These are phyloP conservation scores for Mycena filopes DNA, from an alignment of 768 basidiomycete species.

Conservation along the genomic window DNA sequence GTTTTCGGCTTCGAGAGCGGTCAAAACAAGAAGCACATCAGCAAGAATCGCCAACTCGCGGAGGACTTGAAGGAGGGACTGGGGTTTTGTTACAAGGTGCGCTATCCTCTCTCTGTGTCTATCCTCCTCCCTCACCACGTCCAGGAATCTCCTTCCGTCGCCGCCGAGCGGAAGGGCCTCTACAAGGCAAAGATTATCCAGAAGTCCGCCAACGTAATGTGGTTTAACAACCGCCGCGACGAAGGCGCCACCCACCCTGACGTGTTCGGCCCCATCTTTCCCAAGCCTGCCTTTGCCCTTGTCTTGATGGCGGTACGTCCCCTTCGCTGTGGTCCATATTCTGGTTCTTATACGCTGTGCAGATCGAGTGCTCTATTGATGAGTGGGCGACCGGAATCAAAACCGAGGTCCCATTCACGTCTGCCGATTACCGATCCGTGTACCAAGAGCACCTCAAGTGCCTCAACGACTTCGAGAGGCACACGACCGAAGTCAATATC, in stretches of 20 bases:
- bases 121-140: background rate
- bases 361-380: background rate
- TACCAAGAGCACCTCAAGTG: slow-evolving; percentile 27
- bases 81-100: slow-evolving; percentile 35
- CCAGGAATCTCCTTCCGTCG: background rate
- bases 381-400: too few relatives aligned
- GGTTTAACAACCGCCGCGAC: too few relatives aligned
- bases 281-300: too few relatives aligned
- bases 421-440: slow-evolving; percentile 29
- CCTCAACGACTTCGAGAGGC: slow-evolving; percentile 16
- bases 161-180: slow-evolving; percentile 25
- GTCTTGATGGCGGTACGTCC: slow-evolving; percentile 29
- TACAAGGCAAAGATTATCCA: too few relatives aligned
- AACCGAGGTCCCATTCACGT: too few relatives aligned
- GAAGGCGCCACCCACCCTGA: too few relatives aligned
- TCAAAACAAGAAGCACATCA: slow-evolving; percentile 26
- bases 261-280: too few relatives aligned
- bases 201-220: too few relatives aligned
- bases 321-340: too few relatives aligned
- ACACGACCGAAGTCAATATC: background rate
- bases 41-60: slow-evolving; percentile 32
- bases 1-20: slow-evolving; percentile 38
- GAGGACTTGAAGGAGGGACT: slow-evolving; percentile 35
- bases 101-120: background rate
- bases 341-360: background rate